phyloP scores from a whole-genome alignment of 2,329 filamentous ascomycete species.

The Chrysoporthe puriensis region DNA sequence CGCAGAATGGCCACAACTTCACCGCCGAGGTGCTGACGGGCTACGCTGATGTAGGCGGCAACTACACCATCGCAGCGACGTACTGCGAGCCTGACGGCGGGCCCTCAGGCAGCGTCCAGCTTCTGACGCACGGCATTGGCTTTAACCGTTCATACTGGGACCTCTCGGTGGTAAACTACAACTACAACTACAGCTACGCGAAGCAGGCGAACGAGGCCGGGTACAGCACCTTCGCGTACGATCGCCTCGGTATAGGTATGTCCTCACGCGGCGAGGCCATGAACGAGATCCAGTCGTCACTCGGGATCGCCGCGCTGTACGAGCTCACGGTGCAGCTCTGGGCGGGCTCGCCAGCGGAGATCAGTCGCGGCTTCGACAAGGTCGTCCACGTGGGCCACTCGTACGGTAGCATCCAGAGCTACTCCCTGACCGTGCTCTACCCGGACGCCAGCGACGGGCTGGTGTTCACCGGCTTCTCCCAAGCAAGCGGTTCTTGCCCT shows the following conservation, averaged over 20 bases:
- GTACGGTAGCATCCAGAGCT: constrained; percentile 63
- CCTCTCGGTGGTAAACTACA: constrained; percentile 18
- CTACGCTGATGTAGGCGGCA: constrained; percentile 53
- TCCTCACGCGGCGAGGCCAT: constrained; percentile 21
- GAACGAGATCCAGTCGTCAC: constrained; percentile 25
- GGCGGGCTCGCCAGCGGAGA: constrained; percentile 7
- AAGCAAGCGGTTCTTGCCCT: constrained; percentile 48
- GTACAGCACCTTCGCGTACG: constrained; percentile 27
- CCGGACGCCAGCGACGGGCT: constrained; percentile 60
- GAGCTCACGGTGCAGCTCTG: constrained; percentile 22
- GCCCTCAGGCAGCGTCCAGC: constrained; percentile 45
- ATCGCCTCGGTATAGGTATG: constrained; percentile 24
- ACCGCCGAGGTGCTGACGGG: constrained; percentile 48
- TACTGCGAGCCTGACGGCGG: constrained; percentile 62
- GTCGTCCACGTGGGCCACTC: constrained; percentile 66
- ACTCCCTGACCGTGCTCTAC: constrained; percentile 55
- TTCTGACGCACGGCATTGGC: constrained; percentile 58
- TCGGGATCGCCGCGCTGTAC: constrained; percentile 24
- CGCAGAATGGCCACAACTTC: constrained; percentile 54
- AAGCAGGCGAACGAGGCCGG: constrained; percentile 16
- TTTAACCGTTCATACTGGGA: constrained; percentile 52
- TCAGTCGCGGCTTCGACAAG: constrained; percentile 39
- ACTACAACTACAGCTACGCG: constrained; percentile 27
- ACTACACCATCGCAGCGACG: constrained; percentile 61
- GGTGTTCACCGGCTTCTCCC: constrained; percentile 63